phyloP scores from a whole-genome alignment of 306 rosid genomes.

The Cyclanthera cordifolia region DNA sequence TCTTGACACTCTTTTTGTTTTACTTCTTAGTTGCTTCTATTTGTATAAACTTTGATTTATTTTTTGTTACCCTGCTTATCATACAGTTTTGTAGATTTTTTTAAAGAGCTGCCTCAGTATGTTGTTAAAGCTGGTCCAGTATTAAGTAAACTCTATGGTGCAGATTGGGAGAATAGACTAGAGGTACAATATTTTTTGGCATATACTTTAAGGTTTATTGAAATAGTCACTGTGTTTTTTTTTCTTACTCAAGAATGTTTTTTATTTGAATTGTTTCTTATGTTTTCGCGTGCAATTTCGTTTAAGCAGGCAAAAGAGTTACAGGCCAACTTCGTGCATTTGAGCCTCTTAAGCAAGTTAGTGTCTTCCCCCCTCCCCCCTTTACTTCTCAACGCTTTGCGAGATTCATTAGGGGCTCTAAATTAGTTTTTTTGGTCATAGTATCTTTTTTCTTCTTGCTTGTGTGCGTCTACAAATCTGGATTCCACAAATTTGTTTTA shows the following conservation, averaged over 20 bases:
- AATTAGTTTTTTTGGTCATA: not conserved
- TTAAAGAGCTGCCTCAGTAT: conserved; percentile 93
- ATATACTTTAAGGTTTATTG: conserved; percentile 12
- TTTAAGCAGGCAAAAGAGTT: conserved; percentile 65
- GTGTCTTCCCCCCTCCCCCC: conserved; percentile 16
- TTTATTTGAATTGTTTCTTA: conserved; percentile 18
- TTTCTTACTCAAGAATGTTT: not conserved
- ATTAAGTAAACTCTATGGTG: conserved; percentile 53
- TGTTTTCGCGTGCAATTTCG: conserved; percentile 1
- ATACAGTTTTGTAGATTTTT: conserved; percentile 70
- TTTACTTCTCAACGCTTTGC: not conserved
- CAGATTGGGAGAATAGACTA: conserved; percentile 89
- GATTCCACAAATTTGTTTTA: not conserved
- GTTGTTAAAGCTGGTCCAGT: conserved; percentile 72
- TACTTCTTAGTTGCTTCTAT: not conserved
- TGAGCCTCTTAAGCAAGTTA: conserved; percentile 76
- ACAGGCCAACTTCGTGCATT: conserved; percentile 63
- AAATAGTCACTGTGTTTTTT: not conserved
- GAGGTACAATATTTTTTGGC: conserved; percentile 41
- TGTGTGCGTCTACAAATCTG: not conserved
- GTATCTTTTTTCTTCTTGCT: not conserved
- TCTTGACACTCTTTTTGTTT: not conserved
- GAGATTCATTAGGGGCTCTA: not conserved
- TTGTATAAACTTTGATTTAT: conserved; percentile 1
- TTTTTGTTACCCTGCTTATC: conserved; percentile 16